These are phyloP conservation scores for Kewa caespitosa DNA, from an alignment of 179 eudicot species.

Conservation along the genomic window DNA sequence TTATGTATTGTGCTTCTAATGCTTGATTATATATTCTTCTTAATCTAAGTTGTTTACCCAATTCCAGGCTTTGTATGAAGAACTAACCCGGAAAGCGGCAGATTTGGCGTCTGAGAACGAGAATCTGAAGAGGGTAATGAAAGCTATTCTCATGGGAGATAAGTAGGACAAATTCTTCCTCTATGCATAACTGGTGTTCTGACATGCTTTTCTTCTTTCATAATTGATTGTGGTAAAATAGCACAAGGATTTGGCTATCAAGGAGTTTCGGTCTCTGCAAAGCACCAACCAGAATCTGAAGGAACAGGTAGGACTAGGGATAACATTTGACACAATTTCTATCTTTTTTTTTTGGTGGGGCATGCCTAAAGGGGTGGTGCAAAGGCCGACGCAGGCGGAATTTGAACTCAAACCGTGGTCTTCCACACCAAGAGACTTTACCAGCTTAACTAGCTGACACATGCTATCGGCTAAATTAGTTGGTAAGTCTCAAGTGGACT, in stretches of 20 bases:
- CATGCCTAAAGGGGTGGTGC: too few relatives aligned
- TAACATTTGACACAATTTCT: not conserved
- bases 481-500: too few relatives aligned
- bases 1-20: not conserved
- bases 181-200: not conserved
- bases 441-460: too few relatives aligned
- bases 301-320: slow-evolving; percentile 25
- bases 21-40: not conserved
- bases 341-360: too few relatives aligned
- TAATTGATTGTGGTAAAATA: slow-evolving; percentile 16
- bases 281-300: slow-evolving; percentile 23
- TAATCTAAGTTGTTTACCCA: too few relatives aligned
- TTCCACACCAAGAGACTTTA: too few relatives aligned
- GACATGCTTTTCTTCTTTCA: not conserved
- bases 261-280: slow-evolving; percentile 35
- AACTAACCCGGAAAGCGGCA: slow-evolving; percentile 56
- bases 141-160: not conserved
- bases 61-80: slow-evolving; percentile 59
- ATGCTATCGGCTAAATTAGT: too few relatives aligned
- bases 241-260: slow-evolving; percentile 52
- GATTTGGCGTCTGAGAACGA: slow-evolving; percentile 60
- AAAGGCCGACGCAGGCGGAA: too few relatives aligned
- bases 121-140: slow-evolving; percentile 61
- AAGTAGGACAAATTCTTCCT: not conserved
- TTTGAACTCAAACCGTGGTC: too few relatives aligned